phyloP scores from a whole-genome alignment of 345 rosid genomes.

The Raphanus raphanistrum region DNA sequence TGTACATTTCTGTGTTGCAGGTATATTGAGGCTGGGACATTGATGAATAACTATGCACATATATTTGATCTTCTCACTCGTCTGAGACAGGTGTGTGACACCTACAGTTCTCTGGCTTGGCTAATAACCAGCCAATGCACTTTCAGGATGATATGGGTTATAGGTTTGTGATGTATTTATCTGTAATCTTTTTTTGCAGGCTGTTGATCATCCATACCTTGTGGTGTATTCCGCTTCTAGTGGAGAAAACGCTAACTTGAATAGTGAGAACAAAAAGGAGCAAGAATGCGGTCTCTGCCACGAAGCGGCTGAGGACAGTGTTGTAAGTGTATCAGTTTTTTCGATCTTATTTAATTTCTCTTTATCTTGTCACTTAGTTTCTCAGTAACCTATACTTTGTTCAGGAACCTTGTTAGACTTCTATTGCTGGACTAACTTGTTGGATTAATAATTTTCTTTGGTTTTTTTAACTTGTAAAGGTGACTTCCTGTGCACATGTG shows the following conservation, averaged over 20 bases:
- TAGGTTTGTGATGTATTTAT: constrained; percentile 28
- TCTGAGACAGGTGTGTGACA: constrained; percentile 73
- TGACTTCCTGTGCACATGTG: constrained; percentile 71
- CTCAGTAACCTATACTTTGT: not conserved
- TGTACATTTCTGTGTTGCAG: constrained; percentile 46
- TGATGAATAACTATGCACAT: constrained; percentile 92
- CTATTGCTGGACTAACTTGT: constrained; percentile 13
- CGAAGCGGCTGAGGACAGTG: constrained; percentile 75
- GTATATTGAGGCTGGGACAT: constrained; percentile 76
- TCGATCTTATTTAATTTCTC: not conserved
- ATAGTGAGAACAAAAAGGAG: constrained; percentile 44
- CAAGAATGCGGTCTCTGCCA: constrained; percentile 72
- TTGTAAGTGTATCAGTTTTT: constrained; percentile 49
- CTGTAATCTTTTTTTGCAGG: constrained; percentile 53
- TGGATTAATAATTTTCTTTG: constrained; percentile 1
- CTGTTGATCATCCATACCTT: constrained; percentile 98
- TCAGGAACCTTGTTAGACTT: not conserved
- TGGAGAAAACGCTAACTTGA: constrained; percentile 40
- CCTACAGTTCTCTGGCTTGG: constrained; percentile 16
- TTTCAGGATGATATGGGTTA: not conserved
- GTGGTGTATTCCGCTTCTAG: constrained; percentile 72
- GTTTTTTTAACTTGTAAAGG: constrained; percentile 47
- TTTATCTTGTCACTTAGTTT: constrained; percentile 1
- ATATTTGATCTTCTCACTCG: constrained; percentile 97
- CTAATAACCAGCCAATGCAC: constrained; percentile 7